Percentiles rank a stretch among this genome's conserved stretches.
Evolutionary conservation across 2,329 filamentous ascomycete species (phyloP).

Genomic region (Herpotrichia juniperi): DNA sequence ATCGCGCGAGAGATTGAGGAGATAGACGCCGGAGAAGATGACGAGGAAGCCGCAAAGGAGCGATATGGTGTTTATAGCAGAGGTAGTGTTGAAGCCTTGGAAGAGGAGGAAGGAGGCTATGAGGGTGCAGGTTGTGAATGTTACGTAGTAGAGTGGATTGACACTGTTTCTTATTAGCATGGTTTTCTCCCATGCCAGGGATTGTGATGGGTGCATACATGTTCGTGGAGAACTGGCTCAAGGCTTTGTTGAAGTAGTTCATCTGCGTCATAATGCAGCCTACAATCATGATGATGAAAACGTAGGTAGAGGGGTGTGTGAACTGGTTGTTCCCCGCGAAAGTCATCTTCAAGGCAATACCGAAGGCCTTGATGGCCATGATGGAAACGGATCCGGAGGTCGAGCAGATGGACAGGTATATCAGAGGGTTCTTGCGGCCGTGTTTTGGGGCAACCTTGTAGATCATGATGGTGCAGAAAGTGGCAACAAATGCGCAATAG

Average conservation of each 20-base stretch:
- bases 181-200: slow-evolving; percentile 4
- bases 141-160: slow-evolving; percentile 96
- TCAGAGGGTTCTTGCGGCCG: slow-evolving; percentile 92
- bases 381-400: slow-evolving; percentile 96
- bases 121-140: slow-evolving; percentile 92
- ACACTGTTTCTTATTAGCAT: slow-evolving; percentile 63
- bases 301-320: slow-evolving; percentile 91
- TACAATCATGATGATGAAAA: slow-evolving; percentile 90
- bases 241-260: slow-evolving; percentile 99
- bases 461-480: slow-evolving; percentile 93
- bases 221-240: slow-evolving; percentile 95
- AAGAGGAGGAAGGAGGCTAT: slow-evolving; percentile 96
- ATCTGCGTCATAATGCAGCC: slow-evolving; percentile 98
- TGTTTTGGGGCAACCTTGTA: slow-evolving; percentile 89
- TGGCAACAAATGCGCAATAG: slow-evolving; percentile 79
- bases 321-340: slow-evolving; percentile 95
- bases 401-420: slow-evolving; percentile 97
- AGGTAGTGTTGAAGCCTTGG: slow-evolving; percentile 92
- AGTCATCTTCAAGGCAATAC: slow-evolving; percentile 95
- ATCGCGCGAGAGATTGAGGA: slow-evolving; percentile 91
- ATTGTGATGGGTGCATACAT: slow-evolving; percentile 67
- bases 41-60: slow-evolving; percentile 91
- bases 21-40: slow-evolving; percentile 94
- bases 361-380: slow-evolving; percentile 99
- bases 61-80: slow-evolving; percentile 89